Evolutionary conservation across 192 early-diverging fungal species (phyloP), one percentile per base, ranked within the genome.

Genomic region (Mortierella claussenii): DNA sequence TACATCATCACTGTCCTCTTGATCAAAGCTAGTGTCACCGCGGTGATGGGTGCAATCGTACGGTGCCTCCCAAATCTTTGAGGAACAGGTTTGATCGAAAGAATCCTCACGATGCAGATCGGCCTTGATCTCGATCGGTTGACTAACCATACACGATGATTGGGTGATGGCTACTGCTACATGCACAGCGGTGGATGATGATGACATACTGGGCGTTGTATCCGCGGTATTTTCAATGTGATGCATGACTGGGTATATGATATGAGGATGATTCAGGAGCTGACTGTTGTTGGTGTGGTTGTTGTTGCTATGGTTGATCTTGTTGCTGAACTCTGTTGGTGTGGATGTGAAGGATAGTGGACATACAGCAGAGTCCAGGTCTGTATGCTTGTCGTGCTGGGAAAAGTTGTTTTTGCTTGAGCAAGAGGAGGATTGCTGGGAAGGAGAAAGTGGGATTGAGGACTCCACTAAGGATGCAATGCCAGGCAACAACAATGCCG

Each of bases 241-340:
- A 17, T 23, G 11, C 13, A 51, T 68, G 20, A 9, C 24, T 43
- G 67, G 67, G 50, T 60, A 69, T 43, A 52, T 54, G 43, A 69
- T 69, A 9, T 69, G 67, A 30, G 67, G 67, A 50, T 69, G 57
- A 2, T 68, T 36, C 1, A 68, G 40, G 23, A 21, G 30, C 9
- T 13, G 48, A 23, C 1, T 18, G 7, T 6, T 21, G 33, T 11
- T 51, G 48, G 32, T 45, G 10, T 49, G 23, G 42, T 53, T 17
- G 42, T 46, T 18, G 24, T 11, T 49, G 47, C 1, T 17, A 10
- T 24, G 2, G 28, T 53, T 15, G 8, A 31, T 53, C 1, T 53
- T 3, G 10, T 31, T 32, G 50, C 31, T 53, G 37, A 40, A 40
- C 37, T 13, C 37, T 13, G 37, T 10, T 7, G 13, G 13, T 10